Conservation (phyloP, 1,284 basidiomycete genomes). For the Sparassis latifolia region DNA sequence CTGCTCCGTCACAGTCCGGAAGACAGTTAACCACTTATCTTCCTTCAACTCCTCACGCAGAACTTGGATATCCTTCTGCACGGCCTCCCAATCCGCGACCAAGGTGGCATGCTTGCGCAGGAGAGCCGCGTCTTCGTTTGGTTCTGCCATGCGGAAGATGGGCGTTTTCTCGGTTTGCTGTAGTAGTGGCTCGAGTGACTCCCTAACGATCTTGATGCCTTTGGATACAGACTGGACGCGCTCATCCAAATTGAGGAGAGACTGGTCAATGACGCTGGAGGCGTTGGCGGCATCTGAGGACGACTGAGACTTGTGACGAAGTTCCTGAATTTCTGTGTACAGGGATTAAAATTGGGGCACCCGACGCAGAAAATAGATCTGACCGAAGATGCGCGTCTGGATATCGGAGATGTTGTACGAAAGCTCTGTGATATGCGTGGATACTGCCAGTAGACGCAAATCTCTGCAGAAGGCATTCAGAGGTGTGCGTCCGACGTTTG, state of each 20-base stretch:
- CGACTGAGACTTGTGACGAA: constrained; percentile 72
- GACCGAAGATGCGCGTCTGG: constrained; percentile 82
- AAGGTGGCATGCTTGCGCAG: constrained; percentile 68
- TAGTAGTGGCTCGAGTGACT: constrained; percentile 54
- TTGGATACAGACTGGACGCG: constrained; percentile 67
- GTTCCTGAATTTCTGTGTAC: constrained; percentile 73
- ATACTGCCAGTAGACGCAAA: constrained; percentile 65
- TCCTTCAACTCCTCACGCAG: constrained; percentile 89
- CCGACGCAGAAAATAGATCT: constrained; percentile 15
- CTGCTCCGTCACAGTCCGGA: constrained; percentile 86
- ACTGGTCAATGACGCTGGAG: constrained; percentile 70
- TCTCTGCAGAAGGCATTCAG: constrained; percentile 37
- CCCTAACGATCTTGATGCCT: constrained; percentile 61
- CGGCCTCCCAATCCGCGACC: constrained; percentile 70
- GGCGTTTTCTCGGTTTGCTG: constrained; percentile 41
- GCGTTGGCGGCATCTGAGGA: constrained; percentile 50
- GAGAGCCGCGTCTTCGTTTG: constrained; percentile 45
- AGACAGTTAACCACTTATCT: constrained; percentile 94
- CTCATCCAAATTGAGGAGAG: constrained; percentile 74
- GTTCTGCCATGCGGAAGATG: constrained; percentile 28
- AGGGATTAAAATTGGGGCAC: constrained; percentile 1
- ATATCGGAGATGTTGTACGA: constrained; percentile 80
- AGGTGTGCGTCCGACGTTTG: constrained; percentile 6
- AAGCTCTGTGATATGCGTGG: constrained; percentile 78
- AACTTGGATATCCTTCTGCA: constrained; percentile 76